These are phyloP conservation scores for Podaxis rugospora DNA, from an alignment of 768 basidiomycete genomes.

Conservation along the genomic window DNA sequence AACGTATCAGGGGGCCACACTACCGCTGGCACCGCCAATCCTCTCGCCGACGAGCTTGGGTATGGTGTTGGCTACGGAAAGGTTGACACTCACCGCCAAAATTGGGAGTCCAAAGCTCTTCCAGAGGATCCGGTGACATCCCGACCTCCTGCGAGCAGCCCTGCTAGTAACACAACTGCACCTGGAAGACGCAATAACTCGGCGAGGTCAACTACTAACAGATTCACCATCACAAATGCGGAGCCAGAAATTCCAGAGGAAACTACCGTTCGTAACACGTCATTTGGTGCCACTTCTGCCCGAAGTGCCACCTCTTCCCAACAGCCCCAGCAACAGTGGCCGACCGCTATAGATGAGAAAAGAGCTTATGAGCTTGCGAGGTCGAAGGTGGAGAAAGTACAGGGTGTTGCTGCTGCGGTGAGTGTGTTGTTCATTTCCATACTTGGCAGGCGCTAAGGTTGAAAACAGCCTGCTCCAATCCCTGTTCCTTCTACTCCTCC, in stretches of 20 bases:
- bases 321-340: constrained; percentile 36
- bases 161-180: constrained; percentile 9
- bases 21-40: neutral
- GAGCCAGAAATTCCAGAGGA: constrained; percentile 13
- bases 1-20: constrained; percentile 1
- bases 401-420: constrained; percentile 38
- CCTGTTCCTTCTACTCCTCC: constrained; percentile 14
- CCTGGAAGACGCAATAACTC: constrained; percentile 22
- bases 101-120: constrained; percentile 17
- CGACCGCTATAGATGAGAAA: constrained; percentile 62
- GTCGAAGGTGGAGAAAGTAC: constrained; percentile 52
- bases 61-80: constrained; percentile 8
- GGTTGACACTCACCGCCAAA: neutral
- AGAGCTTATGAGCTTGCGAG: constrained; percentile 61
- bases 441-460: constrained; percentile 1
- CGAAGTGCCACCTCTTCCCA: neutral
- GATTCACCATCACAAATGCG: constrained; percentile 41
- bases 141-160: constrained; percentile 12
- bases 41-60: constrained; percentile 15
- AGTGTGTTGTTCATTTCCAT: constrained; percentile 9
- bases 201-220: constrained; percentile 21
- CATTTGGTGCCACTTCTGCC: constrained; percentile 5
- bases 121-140: constrained; percentile 16
- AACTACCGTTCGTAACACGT: neutral
- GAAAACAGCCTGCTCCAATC: constrained; percentile 20